Evolutionary conservation across 192 early-diverging fungal genomes (phyloP).

Genomic region (Entomortierella lignicola): DNA sequence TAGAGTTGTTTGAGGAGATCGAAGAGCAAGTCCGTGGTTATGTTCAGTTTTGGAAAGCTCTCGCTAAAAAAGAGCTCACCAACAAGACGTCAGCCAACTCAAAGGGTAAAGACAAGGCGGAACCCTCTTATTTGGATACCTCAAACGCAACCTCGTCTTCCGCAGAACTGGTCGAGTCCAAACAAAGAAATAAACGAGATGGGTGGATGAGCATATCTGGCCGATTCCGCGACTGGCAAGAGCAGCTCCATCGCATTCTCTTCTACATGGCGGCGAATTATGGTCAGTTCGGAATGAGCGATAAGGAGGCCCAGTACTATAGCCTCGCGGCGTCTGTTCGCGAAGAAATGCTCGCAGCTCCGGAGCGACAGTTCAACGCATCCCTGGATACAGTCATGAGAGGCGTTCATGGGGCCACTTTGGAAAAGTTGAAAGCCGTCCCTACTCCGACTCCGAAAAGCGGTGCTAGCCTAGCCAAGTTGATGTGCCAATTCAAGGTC

Average conservation of each 20-base stretch:
- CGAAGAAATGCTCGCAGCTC: conserved; percentile 24
- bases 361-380: conserved; percentile 38
- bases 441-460: conserved; percentile 14
- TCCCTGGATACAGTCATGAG: not conserved
- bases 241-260: conserved; percentile 65
- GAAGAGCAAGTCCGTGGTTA: conserved; percentile 21
- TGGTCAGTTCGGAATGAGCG: conserved; percentile 58
- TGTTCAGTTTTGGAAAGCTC: conserved; percentile 13
- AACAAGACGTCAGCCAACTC: not conserved
- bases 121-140: not conserved
- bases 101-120: conserved; percentile 28
- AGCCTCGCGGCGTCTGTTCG: conserved; percentile 52
- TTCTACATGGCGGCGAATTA: conserved; percentile 70
- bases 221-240: conserved; percentile 52
- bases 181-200: conserved; percentile 7
- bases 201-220: conserved; percentile 5
- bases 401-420: not conserved
- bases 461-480: conserved; percentile 12
- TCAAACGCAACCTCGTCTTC: no score
- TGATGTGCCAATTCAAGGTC: conserved; percentile 18
- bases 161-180: not conserved
- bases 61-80: conserved; percentile 7
- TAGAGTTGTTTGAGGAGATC: conserved; percentile 9
- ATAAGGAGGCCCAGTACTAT: conserved; percentile 56
- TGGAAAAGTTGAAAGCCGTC: not conserved